Evolutionary conservation across 306 rosid species (phyloP).

Genomic region (Cicer chorassanicum): DNA sequence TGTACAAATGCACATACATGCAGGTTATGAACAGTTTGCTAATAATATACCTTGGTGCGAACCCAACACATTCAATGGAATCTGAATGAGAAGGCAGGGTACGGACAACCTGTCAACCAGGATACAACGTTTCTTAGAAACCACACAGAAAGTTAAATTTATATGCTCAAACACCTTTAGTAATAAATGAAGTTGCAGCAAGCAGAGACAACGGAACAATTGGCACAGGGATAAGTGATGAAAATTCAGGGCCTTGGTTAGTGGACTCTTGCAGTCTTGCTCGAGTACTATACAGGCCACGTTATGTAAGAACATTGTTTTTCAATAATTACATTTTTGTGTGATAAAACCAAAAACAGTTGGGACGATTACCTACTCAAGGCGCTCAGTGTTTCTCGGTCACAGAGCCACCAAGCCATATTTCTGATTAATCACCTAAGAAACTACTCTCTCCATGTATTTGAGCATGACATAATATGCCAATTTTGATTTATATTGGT

Average conservation of each 20-base stretch:
- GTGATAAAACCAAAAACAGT: conserved; percentile 7
- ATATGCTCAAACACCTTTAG: conserved; percentile 11
- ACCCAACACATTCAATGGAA: conserved; percentile 79
- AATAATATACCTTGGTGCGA: conserved; percentile 69
- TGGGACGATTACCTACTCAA: not conserved
- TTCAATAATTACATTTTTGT: not conserved
- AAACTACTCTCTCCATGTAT: not conserved
- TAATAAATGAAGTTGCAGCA: conserved; percentile 20
- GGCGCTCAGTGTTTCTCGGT: conserved; percentile 8
- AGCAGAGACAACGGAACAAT: conserved; percentile 35
- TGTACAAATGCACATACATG: conserved; percentile 19
- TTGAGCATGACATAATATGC: conserved; percentile 29
- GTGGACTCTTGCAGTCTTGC: not conserved
- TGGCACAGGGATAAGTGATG: conserved; percentile 22
- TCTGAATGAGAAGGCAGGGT: conserved; percentile 67
- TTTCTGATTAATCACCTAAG: conserved; percentile 14
- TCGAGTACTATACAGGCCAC: conserved; percentile 2
- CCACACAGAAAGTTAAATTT: conserved; percentile 19
- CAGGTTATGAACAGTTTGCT: conserved; percentile 31
- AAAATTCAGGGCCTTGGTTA: not conserved
- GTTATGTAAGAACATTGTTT: conserved; percentile 7
- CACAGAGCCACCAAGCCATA: conserved; percentile 1
- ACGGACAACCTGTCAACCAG: conserved; percentile 70
- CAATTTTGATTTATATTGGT: conserved; percentile 30
- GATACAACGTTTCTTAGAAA: conserved; percentile 38